phyloP scores from a whole-genome alignment of 345 rosid genomes.

The Sisymbrium irio region DNA sequence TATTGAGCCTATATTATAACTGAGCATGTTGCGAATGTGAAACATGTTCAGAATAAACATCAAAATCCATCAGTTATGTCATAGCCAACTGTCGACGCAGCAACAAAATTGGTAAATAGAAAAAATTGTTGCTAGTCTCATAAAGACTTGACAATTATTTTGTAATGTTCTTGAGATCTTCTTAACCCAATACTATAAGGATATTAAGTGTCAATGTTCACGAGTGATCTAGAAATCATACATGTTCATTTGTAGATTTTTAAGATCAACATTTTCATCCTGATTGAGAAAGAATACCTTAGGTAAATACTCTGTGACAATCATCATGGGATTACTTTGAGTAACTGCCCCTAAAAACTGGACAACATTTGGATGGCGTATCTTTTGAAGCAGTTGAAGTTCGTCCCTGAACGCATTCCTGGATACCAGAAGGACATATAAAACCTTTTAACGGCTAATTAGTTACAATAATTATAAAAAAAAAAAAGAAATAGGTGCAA shows the following conservation, averaged over 20 bases:
- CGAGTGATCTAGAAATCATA: neutral
- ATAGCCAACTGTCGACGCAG: conserved; percentile 5
- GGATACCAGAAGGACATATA: conserved; percentile 21
- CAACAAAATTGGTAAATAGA: neutral
- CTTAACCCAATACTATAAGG: neutral
- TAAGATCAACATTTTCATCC: neutral
- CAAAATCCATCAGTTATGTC: neutral
- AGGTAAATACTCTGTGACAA: conserved; percentile 72
- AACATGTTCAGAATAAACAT: neutral
- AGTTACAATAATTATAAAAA: neutral
- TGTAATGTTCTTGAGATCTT: neutral
- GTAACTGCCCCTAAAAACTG: conserved; percentile 91
- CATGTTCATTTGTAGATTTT: neutral
- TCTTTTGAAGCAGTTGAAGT: conserved; percentile 77
- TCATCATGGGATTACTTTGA: conserved; percentile 86
- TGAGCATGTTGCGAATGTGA: conserved; percentile 13
- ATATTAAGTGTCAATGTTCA: neutral
- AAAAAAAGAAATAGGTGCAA: neutral
- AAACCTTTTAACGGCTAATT: neutral
- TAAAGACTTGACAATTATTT: neutral
- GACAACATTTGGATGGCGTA: conserved; percentile 85
- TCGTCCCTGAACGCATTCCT: conserved; percentile 84
- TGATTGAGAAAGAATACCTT: conserved; percentile 46
- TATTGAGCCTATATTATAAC: neutral
- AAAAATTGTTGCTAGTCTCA: neutral